Evolutionary conservation across 805 yeast genomes (phyloP).

Genomic region (Lipomyces orientalis): DNA sequence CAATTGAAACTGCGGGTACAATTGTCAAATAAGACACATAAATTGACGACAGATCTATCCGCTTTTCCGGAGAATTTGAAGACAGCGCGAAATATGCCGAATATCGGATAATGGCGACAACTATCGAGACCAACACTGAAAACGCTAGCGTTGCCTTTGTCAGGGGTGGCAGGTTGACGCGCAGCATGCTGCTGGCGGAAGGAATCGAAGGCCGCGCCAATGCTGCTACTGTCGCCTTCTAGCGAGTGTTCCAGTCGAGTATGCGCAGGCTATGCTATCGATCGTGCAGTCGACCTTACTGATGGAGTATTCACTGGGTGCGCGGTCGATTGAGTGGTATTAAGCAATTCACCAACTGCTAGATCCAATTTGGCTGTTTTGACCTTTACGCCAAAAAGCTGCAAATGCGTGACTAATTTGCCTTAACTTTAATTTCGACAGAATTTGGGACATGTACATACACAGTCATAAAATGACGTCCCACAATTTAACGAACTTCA

Average conservation of each 20-base stretch:
- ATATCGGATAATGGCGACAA: slow-evolving; percentile 46
- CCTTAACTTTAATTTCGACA: neutral
- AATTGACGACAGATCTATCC: slow-evolving; percentile 54
- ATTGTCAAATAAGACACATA: slow-evolving; percentile 59
- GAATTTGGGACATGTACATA: neutral
- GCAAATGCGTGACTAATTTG: neutral
- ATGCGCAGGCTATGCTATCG: neutral
- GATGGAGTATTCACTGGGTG: neutral
- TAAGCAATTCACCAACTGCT: neutral
- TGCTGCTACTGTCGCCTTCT: slow-evolving; percentile 12
- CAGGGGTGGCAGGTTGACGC: slow-evolving; percentile 44
- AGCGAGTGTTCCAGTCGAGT: neutral
- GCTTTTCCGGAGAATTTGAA: slow-evolving; percentile 19
- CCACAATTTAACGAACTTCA: too few species aligned
- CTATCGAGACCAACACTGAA: slow-evolving; percentile 39
- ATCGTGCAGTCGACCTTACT: neutral
- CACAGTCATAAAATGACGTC: too few species aligned
- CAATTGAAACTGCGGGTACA: slow-evolving; percentile 52
- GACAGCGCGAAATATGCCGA: slow-evolving; percentile 43
- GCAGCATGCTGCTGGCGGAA: slow-evolving; percentile 17
- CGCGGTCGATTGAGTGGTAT: neutral
- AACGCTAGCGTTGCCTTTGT: slow-evolving; percentile 43
- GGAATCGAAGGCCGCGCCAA: slow-evolving; percentile 8
- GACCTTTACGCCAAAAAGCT: neutral
- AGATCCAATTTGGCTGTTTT: neutral